Conservation (phyloP, 495 filamentous ascomycete genomes). For the Talaromyces wortmannii region DNA sequence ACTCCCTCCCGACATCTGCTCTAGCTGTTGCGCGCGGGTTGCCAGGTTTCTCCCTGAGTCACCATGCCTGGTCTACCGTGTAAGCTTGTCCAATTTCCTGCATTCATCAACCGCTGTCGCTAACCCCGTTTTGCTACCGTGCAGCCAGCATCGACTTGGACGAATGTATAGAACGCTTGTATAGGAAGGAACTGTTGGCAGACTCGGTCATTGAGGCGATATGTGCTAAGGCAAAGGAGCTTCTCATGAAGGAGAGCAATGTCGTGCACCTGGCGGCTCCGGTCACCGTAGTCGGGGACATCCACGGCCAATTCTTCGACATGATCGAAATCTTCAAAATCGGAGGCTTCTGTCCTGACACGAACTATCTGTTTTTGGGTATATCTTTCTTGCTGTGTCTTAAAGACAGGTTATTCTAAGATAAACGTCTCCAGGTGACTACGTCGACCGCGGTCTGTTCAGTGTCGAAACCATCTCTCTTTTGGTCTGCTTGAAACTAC, state of each 20-base stretch:
- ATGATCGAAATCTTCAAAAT: constrained; percentile 99
- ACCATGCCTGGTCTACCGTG: constrained; percentile 84
- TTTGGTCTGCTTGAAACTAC: constrained; percentile 87
- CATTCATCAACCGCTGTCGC: neutral
- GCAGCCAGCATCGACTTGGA: constrained; percentile 94
- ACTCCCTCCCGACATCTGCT: constrained; percentile 3
- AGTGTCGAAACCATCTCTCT: constrained; percentile 96
- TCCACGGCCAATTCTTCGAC: constrained; percentile 98
- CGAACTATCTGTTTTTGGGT: constrained; percentile 97
- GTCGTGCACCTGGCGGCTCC: constrained; percentile 95
- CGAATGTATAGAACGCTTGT: constrained; percentile 92
- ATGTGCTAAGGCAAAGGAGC: constrained; percentile 97
- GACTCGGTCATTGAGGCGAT: constrained; percentile 98
- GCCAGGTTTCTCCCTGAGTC: neutral
- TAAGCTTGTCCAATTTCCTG: constrained; percentile 30
- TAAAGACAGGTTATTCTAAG: too few relatives aligned
- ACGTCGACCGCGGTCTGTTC: constrained; percentile 95
- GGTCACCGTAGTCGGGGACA: constrained; percentile 97
- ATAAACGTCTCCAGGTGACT: constrained; percentile 60
- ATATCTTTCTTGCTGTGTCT: constrained; percentile 13
- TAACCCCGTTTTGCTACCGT: constrained; percentile 4
- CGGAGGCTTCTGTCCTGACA: constrained; percentile 91
- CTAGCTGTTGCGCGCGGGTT: neutral
- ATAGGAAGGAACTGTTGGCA: constrained; percentile 91
- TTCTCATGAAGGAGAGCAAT: constrained; percentile 99